Conservation (phyloP, 2,329 filamentous ascomycete genomes). For the Penicillium sp. region DNA sequence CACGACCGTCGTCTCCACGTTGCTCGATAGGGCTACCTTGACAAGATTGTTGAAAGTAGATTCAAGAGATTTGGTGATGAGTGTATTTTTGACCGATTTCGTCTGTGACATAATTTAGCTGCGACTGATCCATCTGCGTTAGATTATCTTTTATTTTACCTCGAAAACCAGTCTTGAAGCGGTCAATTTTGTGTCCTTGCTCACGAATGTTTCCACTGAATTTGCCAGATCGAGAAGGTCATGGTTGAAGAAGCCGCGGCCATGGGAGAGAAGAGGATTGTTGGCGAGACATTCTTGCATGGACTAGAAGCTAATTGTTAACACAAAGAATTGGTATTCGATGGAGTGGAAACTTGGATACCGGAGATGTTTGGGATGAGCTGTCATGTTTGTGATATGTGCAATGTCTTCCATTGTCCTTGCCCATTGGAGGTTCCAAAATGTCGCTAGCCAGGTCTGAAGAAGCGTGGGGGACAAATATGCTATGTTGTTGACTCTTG, state of each 20-base stretch:
- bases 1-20: conserved; percentile 56
- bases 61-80: conserved; percentile 51
- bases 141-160: conserved; percentile 28
- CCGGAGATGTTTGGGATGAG: conserved; percentile 13
- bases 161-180: conserved; percentile 37
- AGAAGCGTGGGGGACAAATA: conserved; percentile 23
- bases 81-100: conserved; percentile 7
- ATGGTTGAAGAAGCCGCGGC: conserved; percentile 8
- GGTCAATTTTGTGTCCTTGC: conserved; percentile 28
- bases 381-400: conserved; percentile 11
- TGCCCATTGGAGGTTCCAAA: conserved; percentile 10
- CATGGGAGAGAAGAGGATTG: conserved; percentile 22
- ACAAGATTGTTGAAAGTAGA: conserved; percentile 52
- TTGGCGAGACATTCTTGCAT: conserved; percentile 27
- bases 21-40: conserved; percentile 51
- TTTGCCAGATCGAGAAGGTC: conserved; percentile 43
- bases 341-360: conserved; percentile 6
- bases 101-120: conserved; percentile 17
- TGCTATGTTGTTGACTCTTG: conserved; percentile 12
- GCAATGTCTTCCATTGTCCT: conserved; percentile 15
- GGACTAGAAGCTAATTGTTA: conserved; percentile 14
- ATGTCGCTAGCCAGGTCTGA: conserved; percentile 12
- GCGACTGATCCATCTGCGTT: background rate
- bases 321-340: background rate
- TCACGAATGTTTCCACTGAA: conserved; percentile 33